Conservation (phyloP, 768 basidiomycete species). For the Tulasnella sp. region DNA sequence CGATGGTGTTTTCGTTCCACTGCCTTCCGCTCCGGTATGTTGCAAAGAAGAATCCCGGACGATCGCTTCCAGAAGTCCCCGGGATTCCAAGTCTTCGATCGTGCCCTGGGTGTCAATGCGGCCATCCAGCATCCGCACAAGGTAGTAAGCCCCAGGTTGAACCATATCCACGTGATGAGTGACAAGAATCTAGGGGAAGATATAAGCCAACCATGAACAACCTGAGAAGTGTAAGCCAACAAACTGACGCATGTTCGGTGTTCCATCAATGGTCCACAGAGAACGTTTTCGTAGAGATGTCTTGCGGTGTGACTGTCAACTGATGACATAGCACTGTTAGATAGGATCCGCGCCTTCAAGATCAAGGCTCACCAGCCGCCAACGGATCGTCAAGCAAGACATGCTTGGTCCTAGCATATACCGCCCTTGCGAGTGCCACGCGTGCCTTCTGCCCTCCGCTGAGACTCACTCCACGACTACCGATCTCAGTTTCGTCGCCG, state of each 20-base stretch:
- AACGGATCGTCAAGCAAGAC: slow-evolving; percentile 32
- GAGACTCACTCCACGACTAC: slow-evolving; percentile 23
- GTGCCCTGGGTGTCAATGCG: slow-evolving; percentile 34
- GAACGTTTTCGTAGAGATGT: slow-evolving; percentile 24
- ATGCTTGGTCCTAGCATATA: slow-evolving; percentile 31
- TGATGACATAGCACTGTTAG: neutral
- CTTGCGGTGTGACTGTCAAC: slow-evolving; percentile 27
- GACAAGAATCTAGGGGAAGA: slow-evolving; percentile 28
- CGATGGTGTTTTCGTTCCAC: slow-evolving; percentile 21
- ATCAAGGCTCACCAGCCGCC: slow-evolving; percentile 10
- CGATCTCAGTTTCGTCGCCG: slow-evolving; percentile 33
- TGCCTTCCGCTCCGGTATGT: slow-evolving; percentile 24
- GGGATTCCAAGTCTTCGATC: slow-evolving; percentile 28
- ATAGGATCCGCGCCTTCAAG: neutral
- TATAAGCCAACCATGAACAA: slow-evolving; percentile 15
- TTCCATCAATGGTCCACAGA: slow-evolving; percentile 25
- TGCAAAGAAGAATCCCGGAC: slow-evolving; percentile 24
- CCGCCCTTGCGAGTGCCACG: slow-evolving; percentile 28
- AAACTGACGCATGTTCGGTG: slow-evolving; percentile 31
- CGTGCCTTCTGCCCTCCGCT: slow-evolving; percentile 23
- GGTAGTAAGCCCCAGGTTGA: slow-evolving; percentile 32
- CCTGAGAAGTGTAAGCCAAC: neutral
- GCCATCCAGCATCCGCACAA: slow-evolving; percentile 36
- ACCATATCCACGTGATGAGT: slow-evolving; percentile 38
- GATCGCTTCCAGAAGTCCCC: slow-evolving; percentile 31